phyloP scores from a whole-genome alignment of 106 monocot species.

The Acorus gramineus region DNA sequence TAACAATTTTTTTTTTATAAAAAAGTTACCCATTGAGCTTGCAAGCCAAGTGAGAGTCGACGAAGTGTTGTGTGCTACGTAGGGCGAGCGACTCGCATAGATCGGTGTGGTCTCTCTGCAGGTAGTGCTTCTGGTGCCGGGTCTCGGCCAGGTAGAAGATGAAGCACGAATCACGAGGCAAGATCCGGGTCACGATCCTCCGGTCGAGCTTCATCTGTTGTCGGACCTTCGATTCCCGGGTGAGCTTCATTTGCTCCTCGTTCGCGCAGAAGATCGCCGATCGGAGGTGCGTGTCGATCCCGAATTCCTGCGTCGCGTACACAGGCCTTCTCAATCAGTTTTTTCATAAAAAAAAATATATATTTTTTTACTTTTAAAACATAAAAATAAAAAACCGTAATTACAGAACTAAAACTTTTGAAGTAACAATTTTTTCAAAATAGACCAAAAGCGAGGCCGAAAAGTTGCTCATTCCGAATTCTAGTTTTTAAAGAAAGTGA shows the following conservation, averaged over 20 bases:
- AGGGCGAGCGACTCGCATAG: constrained; percentile 29
- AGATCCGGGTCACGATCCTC: constrained; percentile 41
- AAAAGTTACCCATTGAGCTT: constrained; percentile 38
- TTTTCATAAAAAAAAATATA: too few species aligned
- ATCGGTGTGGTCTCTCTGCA: constrained; percentile 19
- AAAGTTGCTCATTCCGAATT: too few species aligned
- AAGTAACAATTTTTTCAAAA: too few species aligned
- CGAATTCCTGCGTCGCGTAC: constrained; percentile 17
- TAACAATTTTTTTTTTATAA: too few species aligned
- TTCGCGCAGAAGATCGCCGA: constrained; percentile 36
- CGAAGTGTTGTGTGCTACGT: constrained; percentile 36
- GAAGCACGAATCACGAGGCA: not conserved
- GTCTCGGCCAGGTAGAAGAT: constrained; percentile 30
- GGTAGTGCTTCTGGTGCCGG: constrained; percentile 31
- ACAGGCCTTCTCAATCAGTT: too few species aligned
- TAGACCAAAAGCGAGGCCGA: too few species aligned
- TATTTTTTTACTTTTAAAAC: too few species aligned
- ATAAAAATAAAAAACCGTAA: too few species aligned
- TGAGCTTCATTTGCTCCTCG: constrained; percentile 38
- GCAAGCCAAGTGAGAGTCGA: constrained; percentile 35
- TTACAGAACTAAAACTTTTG: too few species aligned
- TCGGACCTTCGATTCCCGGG: constrained; percentile 34
- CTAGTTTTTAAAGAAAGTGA: too few species aligned
- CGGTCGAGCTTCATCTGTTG: constrained; percentile 37
- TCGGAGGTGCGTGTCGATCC: constrained; percentile 22